Evolutionary conservation across 257 asterid genomes (phyloP), one percentile per base, ranked within the genome.

Genomic region (Paraleonurus japonicus): DNA sequence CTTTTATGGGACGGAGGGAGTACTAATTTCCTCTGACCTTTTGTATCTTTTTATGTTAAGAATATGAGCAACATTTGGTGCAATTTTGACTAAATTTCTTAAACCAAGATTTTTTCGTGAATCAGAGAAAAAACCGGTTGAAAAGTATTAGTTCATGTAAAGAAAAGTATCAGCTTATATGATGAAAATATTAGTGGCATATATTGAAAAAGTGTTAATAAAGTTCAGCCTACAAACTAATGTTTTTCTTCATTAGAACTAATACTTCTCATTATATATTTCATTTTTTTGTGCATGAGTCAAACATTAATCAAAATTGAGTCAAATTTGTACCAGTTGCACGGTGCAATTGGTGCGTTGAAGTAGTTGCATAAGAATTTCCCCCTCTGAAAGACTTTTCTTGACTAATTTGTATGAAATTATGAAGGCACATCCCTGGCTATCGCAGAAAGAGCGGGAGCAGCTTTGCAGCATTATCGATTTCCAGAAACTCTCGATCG

Each of bases 401-500:
- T 61, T 16, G 48, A 30, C 67, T 61, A 33, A 70, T 32, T 59
- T 59, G 28, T 59, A 20, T 66, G 62, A 63, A 69, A 67, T 74
- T 58, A 53, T 80, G 76, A 85, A 95, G 99, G 94, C 90, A 16
- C 99, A 90, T 78, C 85, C 88, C 2, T 92, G 92, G 98, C 95
- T 92, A 47, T 65, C 93, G 2, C 90, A 86, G 17, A 86, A 75
- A 71, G 99, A 92, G 62, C 85, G 85, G 73, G 97, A 90, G 83
- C 85, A 79, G 35, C 88, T 95, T 7, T 95, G 99, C 89, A 81
- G 73, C 79, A 72, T 87, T 12, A 86, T 95, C 1, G 88, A 95
- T 82, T 90, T 90, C 78, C 92, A 81, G 87, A 92, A 92, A 83
- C 97, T 95, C 62, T 95, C 99, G 1, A 82, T 95, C 12, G 99